Base-by-base conservation (phyloP, 1,284 basidiomycete genomes). In the Athelia psychrophila region DNA sequence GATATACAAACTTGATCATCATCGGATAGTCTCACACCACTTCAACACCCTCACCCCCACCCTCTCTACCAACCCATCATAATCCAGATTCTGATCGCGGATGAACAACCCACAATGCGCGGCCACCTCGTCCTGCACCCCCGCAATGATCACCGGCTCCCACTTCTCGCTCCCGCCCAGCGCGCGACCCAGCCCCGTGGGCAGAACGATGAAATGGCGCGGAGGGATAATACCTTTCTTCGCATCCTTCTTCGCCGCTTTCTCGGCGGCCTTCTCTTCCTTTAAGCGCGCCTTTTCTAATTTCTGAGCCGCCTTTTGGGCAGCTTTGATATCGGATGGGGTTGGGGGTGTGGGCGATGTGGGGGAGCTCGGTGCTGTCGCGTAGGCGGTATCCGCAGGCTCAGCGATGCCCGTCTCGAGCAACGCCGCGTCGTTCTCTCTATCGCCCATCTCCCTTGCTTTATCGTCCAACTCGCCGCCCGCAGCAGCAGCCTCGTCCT, bases 61-160 rank as follows among this genome's bases (percentile, higher is more conserved):
- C 35, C 69, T 67, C 40, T 73, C 69, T 3, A 82, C 70, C 22
- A 82, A 62, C 13, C 55, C 65, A 35, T 77, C 73, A 58, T 82
- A 83, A 16, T 76, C 75, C 50, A 75, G 54, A 62, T 83, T 82
- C 54, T 73, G 70, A 4, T 63, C 59, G 5, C 68, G 72, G 46
- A 80, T 77, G 58, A 82, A 82, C n/a, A 83, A 56, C 27, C 80
- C 80, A 51, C 67, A 71, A 62, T 83, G 81, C 1, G 80, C 80
- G 15, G 66, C 72, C 10, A 83, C 80, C 57, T 82, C 80, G 57
- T 81, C 78, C 6, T 75, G 64, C 6, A 74, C 78, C 6, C 76
- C 79, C 3, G 55, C 68, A 44, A 83, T 76, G 22, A 67, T 49
- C 0, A 82, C 75, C 42, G 67, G 64, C 55, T 80, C 75, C 81